A percentile compares a stretch with the other conserved stretches of the same genome.
Conservation (phyloP, 768 basidiomycete species). For the Leucocoprinus birnbaumii region DNA sequence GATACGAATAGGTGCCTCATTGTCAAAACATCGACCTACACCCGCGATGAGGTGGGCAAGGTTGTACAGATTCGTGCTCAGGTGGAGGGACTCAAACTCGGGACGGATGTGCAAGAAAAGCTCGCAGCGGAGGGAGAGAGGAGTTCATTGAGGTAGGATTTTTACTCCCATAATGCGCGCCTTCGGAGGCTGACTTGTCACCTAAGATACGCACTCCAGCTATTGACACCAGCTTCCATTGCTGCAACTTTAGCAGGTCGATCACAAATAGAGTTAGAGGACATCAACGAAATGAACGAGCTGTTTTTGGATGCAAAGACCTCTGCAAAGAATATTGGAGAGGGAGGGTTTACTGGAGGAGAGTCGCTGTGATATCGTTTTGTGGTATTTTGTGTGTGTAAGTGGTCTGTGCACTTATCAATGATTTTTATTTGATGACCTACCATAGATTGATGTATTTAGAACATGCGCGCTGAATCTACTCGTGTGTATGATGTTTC, state of each 20-base stretch:
- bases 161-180: neutral
- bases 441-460: slow-evolving; percentile 8
- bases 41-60: slow-evolving; percentile 77
- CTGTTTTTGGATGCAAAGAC: slow-evolving; percentile 95
- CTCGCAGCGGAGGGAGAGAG: slow-evolving; percentile 81
- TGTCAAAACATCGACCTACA: slow-evolving; percentile 86
- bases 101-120: slow-evolving; percentile 72
- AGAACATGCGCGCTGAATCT: slow-evolving; percentile 2
- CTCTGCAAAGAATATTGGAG: slow-evolving; percentile 52
- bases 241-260: slow-evolving; percentile 77
- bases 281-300: slow-evolving; percentile 91
- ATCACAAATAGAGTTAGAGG: slow-evolving; percentile 79
- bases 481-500: neutral
- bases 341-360: slow-evolving; percentile 23
- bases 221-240: slow-evolving; percentile 89
- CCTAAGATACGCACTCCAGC: slow-evolving; percentile 82
- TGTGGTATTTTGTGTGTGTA: neutral
- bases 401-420: slow-evolving; percentile 4
- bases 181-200: neutral
- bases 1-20: slow-evolving; percentile 73
- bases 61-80: slow-evolving; percentile 86
- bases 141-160: slow-evolving; percentile 70
- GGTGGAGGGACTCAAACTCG: slow-evolving; percentile 81
- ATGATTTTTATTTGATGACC: slow-evolving; percentile 6
- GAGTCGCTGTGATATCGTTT: neutral